Percentiles rank a stretch among this genome's conserved stretches.
Evolutionary conservation across 495 filamentous ascomycete species (phyloP).

Genomic region (Aspergillus cavernicola): DNA sequence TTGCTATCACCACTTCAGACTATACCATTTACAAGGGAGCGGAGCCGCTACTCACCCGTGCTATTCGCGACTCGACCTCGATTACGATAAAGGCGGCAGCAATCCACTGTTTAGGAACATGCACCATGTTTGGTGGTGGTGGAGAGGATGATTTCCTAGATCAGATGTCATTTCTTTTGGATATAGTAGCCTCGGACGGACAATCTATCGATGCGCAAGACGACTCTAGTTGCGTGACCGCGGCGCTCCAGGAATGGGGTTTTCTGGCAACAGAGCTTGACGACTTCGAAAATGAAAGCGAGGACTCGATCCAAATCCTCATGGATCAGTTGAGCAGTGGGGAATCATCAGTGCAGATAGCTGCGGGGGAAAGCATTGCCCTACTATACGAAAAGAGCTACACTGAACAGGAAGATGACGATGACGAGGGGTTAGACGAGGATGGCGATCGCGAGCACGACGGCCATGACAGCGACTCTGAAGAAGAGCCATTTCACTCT

Average conservation of each 20-base stretch:
- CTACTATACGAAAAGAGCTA: slow-evolving; percentile 83
- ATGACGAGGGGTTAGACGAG: slow-evolving; percentile 61
- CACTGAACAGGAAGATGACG: slow-evolving; percentile 57
- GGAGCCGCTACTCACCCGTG: slow-evolving; percentile 59
- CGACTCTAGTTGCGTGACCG: slow-evolving; percentile 69
- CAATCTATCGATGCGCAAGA: slow-evolving; percentile 69
- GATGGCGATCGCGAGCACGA: slow-evolving; percentile 55
- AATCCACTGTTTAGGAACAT: slow-evolving; percentile 69
- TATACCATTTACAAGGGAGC: slow-evolving; percentile 67
- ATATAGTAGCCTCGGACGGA: slow-evolving; percentile 85
- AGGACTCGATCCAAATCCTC: slow-evolving; percentile 76
- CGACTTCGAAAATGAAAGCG: slow-evolving; percentile 70
- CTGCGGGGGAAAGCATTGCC: slow-evolving; percentile 87
- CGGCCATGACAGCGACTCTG: slow-evolving; percentile 42
- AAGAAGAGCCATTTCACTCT: slow-evolving; percentile 44
- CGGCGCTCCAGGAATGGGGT: slow-evolving; percentile 85
- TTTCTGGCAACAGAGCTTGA: slow-evolving; percentile 80
- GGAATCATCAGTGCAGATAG: slow-evolving; percentile 73
- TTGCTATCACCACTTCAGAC: slow-evolving; percentile 67
- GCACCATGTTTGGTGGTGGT: slow-evolving; percentile 76
- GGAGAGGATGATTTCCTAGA: slow-evolving; percentile 65
- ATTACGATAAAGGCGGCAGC: slow-evolving; percentile 64
- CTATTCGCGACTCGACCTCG: slow-evolving; percentile 67
- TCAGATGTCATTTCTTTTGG: slow-evolving; percentile 77
- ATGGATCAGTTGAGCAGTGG: slow-evolving; percentile 83